Conservation (phyloP, 192 early-diverging fungal genomes). For the Tieghemiomyces parasiticus region DNA sequence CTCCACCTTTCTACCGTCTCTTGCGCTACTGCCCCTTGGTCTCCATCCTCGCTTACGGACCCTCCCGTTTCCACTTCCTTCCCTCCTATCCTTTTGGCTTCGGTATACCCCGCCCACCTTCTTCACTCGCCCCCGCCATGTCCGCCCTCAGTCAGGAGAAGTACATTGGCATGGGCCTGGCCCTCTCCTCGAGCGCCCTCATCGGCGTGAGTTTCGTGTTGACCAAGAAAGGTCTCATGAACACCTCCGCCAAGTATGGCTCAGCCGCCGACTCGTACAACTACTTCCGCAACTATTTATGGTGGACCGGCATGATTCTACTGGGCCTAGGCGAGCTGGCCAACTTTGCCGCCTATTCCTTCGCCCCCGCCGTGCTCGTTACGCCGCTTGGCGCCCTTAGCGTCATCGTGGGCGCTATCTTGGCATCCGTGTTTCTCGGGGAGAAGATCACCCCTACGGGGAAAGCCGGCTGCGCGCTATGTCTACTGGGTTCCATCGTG, state of each 20-base stretch:
- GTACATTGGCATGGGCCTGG: conserved; percentile 76
- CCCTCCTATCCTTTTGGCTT: no score
- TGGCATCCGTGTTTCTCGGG: conserved; percentile 77
- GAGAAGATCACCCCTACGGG: conserved; percentile 71
- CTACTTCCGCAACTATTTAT: conserved; percentile 75
- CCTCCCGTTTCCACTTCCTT: no score
- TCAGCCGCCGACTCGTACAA: conserved; percentile 57
- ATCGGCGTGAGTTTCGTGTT: conserved; percentile 88
- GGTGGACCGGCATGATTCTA: conserved; percentile 80
- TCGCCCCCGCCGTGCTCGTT: conserved; percentile 89
- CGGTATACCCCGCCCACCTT: no score
- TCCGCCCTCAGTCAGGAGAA: conserved; percentile 42
- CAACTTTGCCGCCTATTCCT: conserved; percentile 92
- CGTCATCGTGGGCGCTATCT: conserved; percentile 75
- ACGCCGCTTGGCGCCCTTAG: conserved; percentile 86
- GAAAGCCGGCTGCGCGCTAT: conserved; percentile 79
- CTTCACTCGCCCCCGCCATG: no score
- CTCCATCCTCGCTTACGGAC: no score
- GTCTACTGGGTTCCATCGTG: conserved; percentile 73
- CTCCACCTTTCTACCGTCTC: no score
- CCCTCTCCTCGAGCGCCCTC: conserved; percentile 72
- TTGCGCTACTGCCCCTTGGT: no score
- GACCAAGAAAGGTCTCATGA: conserved; percentile 86
- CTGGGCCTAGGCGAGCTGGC: conserved; percentile 87
- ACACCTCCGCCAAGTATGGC: conserved; percentile 46